Base-by-base conservation (phyloP, 2,329 filamentous ascomycete genomes). In the Stagonosporopsis cucurbitacearum region DNA sequence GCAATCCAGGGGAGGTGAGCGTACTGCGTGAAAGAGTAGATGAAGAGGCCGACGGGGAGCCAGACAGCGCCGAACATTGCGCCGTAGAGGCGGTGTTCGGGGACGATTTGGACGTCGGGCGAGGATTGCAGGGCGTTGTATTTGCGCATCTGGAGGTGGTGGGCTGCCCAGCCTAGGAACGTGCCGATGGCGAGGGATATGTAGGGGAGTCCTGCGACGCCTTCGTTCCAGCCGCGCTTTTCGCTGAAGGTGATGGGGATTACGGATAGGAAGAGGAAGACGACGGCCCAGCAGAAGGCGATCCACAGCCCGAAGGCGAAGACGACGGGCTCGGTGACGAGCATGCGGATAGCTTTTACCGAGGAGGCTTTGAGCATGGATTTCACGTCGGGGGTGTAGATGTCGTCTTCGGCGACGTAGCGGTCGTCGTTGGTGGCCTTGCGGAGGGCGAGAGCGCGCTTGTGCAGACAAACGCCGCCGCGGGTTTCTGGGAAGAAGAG, bases 21-120 rank as follows among this genome's bases (percentile, higher is more conserved):
- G 66, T 83, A 83, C 64, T 83, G 81, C 1, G 81, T 82, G 74
- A 83, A 83, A 35, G 74, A 78, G 76, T 83, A 84, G 67, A 84
- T 80, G 61, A 75, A 73, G 7, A 74, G 59, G 5, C 68, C 70
- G 7, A 75, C 41, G 1, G 72, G 72, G 7, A 75, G 54, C 54
- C 66, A 65, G 30, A 71, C 61, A 5, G 68, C 69, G 20, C 70
- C 71, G n/a, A 66, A 69, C 59, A 71, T 67, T 39, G 71, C 68
- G 25, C 69, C 64, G 19, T 69, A 69, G 0, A 74, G 59, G n/a
- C 71, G 62, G 46, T 73, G 65, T n/a, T 74, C 71, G 3, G 70
- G 69, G 1, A 75, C 68, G n/a, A 79, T 66, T 17, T 66, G 64
- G 11, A 74, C 65, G 33, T 73, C 67, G 3, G 75, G 72, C 47